A percentile compares a stretch with the other conserved stretches of the same genome.
Conservation (phyloP, 805 yeast species). For the Yarrowia sp. region DNA sequence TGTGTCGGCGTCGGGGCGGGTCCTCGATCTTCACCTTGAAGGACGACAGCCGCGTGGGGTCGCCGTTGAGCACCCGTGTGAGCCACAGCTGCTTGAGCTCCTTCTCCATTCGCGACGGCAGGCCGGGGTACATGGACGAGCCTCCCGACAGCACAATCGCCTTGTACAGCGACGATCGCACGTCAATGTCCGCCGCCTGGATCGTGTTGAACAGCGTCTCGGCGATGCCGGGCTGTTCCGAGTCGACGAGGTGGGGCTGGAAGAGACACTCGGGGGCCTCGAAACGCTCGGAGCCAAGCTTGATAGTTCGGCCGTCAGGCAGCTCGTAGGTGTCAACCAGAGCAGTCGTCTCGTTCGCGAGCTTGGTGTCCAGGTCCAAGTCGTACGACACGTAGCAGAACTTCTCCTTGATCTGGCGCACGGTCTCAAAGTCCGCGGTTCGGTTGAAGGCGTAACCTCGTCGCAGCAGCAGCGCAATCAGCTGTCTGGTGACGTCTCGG, state of each 20-base stretch:
- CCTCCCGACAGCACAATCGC: slow-evolving; percentile 97
- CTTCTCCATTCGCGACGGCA: slow-evolving; percentile 91
- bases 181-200: slow-evolving; percentile 92
- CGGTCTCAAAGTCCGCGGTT: slow-evolving; percentile 98
- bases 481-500: slow-evolving; percentile 94
- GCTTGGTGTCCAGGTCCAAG: slow-evolving; percentile 78
- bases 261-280: slow-evolving; percentile 96
- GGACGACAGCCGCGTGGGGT: slow-evolving; percentile 74
- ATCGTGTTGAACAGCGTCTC: slow-evolving; percentile 88
- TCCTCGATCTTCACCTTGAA: slow-evolving; percentile 97
- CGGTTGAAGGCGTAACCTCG: slow-evolving; percentile 98
- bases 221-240: slow-evolving; percentile 96
- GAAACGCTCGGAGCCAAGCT: slow-evolving; percentile 91
- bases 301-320: slow-evolving; percentile 94
- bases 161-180: slow-evolving; percentile 81
- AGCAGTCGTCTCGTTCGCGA: slow-evolving; percentile 93
- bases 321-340: slow-evolving; percentile 87
- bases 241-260: slow-evolving; percentile 93
- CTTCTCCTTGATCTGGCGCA: slow-evolving; percentile 95
- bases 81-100: slow-evolving; percentile 97
- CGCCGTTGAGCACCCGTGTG: slow-evolving; percentile 80
- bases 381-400: slow-evolving; percentile 94
- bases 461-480: slow-evolving; percentile 85
- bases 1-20: slow-evolving; percentile 97
- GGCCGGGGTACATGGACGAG: slow-evolving; percentile 97